Conservation (phyloP, 345 rosid species). For the Rhizophora mangle region DNA sequence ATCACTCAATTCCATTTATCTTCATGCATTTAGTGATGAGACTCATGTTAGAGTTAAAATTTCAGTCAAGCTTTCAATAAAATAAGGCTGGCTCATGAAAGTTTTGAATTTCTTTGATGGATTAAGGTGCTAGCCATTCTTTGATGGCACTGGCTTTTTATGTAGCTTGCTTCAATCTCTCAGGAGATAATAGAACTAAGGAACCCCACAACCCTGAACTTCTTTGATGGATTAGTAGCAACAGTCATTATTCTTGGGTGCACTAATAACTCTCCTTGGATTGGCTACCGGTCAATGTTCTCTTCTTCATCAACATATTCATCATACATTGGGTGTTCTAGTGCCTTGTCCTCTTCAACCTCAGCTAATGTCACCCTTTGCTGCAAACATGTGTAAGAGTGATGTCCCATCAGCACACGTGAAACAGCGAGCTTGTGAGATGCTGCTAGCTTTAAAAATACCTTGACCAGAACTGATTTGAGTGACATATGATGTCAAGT, state of each 20-base stretch:
- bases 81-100: background rate
- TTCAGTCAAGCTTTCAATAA: background rate
- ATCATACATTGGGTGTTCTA: background rate
- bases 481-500: too few relatives aligned
- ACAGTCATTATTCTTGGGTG: background rate
- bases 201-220: too few relatives aligned
- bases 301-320: background rate
- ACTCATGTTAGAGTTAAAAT: slow-evolving; percentile 3
- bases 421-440: background rate
- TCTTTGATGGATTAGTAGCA: background rate
- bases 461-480: too few relatives aligned
- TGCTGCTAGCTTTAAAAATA: too few relatives aligned
- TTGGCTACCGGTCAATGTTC: background rate
- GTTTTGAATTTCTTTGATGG: background rate
- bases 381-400: background rate
- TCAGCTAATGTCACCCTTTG: background rate
- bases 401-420: background rate
- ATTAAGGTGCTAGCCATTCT: background rate
- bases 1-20: background rate
- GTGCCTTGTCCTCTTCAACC: background rate
- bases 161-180: background rate
- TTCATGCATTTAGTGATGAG: background rate
- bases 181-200: background rate
- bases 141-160: background rate
- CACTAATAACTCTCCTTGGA: background rate